Base-by-base conservation (phyloP, 768 basidiomycete genomes). In the Pisolithus marmoratus region DNA sequence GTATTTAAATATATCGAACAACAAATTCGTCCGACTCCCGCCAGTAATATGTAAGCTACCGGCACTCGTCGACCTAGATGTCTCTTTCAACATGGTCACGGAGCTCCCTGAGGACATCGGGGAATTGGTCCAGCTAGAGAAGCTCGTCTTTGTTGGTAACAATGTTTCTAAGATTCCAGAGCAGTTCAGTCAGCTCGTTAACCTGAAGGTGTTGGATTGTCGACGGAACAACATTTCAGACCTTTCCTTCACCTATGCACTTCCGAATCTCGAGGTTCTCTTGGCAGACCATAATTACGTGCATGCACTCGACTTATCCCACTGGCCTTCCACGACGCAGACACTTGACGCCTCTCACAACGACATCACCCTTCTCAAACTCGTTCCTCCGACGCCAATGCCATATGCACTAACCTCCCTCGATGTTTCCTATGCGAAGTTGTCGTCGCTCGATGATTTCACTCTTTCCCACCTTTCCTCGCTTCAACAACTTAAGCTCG, bases 1-100 rank as follows among this genome's bases (percentile, higher is more conserved):
- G 46, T 81, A 82, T 23, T 79, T 98, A 56, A 95, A 96, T 70
- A 86, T 98, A 52, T 95, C 94, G 49, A 97, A 97, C 70, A 99
- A 98, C 76, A 90, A 92, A 65, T 93, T 97, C 66, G 78, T 78
- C 26, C 63, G 61, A 7, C 75, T 98, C 47, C 95, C 95, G 0
- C 57, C 72, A 0, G 87, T 87, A 34, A 79, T 99, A 24, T 83
- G 80, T 65, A 74, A 85, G 54, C 80, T 98, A 62, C 68, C 73
- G 5, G 77, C 72, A n/a, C 79, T 99, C 19, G 72, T 78, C 36
- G 90, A 94, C 59, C 82, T 99, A 19, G 94, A 98, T 61, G 75
- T 96, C 37, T 98, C 96, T 0, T 97, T 97, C 76, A 99, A 99
- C 72, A 82, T 78, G 66, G 84, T 98, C 52, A 75, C 80, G 0